Conservation (phyloP, 371 early-diverging fungal genomes). For the Conidiobolus coronatus region DNA sequence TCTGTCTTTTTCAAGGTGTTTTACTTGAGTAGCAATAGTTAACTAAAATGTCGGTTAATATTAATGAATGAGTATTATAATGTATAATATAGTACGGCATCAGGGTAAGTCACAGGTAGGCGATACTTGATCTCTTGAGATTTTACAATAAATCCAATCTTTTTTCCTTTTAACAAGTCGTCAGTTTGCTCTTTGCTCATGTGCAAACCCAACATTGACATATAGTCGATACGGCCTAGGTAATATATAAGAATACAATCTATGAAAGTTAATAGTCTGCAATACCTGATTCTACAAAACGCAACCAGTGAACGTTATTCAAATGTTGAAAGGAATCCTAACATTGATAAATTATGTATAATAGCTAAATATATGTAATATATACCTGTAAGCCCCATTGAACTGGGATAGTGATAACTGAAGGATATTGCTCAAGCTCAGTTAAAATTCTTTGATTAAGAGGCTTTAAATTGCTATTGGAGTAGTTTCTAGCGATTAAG, state of each 20-base stretch:
- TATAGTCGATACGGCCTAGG: conserved; percentile 2
- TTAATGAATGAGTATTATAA: background rate
- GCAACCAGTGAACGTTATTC: conserved; percentile 4
- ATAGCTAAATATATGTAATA: too few relatives aligned
- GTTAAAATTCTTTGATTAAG: too few relatives aligned
- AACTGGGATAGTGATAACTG: too few relatives aligned
- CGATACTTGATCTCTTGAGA: conserved; percentile 1
- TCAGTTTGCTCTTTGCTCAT: background rate
- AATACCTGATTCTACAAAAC: conserved; percentile 2
- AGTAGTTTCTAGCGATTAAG: too few relatives aligned
- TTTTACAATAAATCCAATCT: conserved; percentile 3
- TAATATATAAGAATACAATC: background rate
- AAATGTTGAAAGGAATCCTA: conserved; percentile 4
- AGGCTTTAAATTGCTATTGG: too few relatives aligned
- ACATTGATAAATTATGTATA: background rate
- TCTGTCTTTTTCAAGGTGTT: conserved; percentile 1
- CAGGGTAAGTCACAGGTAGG: conserved; percentile 3
- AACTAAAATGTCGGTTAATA: background rate
- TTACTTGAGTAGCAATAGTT: conserved; percentile 3
- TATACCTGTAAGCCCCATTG: too few relatives aligned
- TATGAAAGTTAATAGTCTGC: too few relatives aligned
- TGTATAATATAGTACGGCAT: background rate
- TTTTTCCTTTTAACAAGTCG: background rate
- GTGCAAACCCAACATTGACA: background rate
- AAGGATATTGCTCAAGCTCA: too few relatives aligned